phyloP scores from a whole-genome alignment of 1,284 basidiomycete genomes.

The Mycosarcoma maydis region DNA sequence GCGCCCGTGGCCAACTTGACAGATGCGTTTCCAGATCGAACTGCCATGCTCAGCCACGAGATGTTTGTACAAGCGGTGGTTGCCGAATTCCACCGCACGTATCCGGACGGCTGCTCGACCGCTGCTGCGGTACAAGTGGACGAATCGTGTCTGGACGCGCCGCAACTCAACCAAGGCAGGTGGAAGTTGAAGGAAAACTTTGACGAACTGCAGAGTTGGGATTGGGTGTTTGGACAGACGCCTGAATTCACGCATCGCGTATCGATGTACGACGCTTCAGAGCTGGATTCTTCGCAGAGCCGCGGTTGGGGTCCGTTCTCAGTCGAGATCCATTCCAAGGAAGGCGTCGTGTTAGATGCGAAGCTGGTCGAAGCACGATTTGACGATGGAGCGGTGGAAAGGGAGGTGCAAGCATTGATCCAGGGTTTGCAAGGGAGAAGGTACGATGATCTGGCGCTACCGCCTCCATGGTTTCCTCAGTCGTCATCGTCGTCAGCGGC shows the following conservation, averaged over 20 bases:
- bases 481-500: constrained; percentile 2
- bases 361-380: constrained; percentile 24
- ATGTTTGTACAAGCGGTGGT: constrained; percentile 79
- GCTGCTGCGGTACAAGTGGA: constrained; percentile 21
- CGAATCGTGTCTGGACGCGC: constrained; percentile 10
- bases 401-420: constrained; percentile 10
- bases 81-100: constrained; percentile 76
- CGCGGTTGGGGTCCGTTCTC: constrained; percentile 26
- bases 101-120: constrained; percentile 63
- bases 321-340: constrained; percentile 40
- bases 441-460: constrained; percentile 47
- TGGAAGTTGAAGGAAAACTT: constrained; percentile 39
- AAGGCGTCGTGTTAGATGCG: constrained; percentile 44
- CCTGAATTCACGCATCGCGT: constrained; percentile 79
- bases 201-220: constrained; percentile 77
- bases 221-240: constrained; percentile 92
- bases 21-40: constrained; percentile 69
- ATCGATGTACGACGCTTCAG: constrained; percentile 9
- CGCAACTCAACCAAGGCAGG: constrained; percentile 13
- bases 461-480: constrained; percentile 37
- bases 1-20: constrained; percentile 88
- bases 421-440: constrained; percentile 23
- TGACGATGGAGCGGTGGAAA: constrained; percentile 14
- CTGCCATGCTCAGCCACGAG: constrained; percentile 73
- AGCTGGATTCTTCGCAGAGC: constrained; percentile 2